These are phyloP conservation scores for Paraurostyla sp. DNA, from an alignment of 73 alveolate genomes.

Conservation along the genomic window DNA sequence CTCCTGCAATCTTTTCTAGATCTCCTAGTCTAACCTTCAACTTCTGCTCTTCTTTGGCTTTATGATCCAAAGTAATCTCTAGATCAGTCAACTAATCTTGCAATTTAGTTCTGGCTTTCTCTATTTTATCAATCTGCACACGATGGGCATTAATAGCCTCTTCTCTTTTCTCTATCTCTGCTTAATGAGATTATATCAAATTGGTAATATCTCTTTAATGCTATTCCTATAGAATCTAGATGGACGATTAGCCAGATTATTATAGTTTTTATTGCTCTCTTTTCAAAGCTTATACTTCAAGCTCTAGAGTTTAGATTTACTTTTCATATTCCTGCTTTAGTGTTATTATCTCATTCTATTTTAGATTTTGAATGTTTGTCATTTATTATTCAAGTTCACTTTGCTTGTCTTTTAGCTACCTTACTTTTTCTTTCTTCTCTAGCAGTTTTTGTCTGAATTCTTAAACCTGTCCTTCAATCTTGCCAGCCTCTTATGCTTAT, in stretches of 20 bases:
- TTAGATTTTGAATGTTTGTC: neutral
- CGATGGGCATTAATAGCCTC: neutral
- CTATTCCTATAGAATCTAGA: neutral
- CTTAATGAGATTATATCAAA: neutral
- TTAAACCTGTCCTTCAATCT: neutral
- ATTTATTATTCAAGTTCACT: neutral
- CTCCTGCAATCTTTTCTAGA: neutral
- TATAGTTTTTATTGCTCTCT: constrained; percentile 5
- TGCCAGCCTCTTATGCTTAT: neutral
- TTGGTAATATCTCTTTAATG: neutral
- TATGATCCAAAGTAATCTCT: neutral
- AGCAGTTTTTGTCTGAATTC: neutral
- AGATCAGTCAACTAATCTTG: neutral
- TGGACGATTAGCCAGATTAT: neutral
- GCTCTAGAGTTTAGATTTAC: neutral
- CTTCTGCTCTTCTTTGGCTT: neutral
- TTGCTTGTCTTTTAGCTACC: neutral
- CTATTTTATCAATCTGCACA: neutral
- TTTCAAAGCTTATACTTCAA: neutral
- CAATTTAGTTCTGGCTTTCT: neutral
- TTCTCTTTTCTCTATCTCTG: constrained; percentile 18
- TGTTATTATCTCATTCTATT: neutral
- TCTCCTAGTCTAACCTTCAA: neutral
- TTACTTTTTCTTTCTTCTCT: constrained; percentile 5
- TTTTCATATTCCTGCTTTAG: neutral